These are phyloP conservation scores for Tetraselmis striata DNA, from an alignment of 139 green algal genomes.

Conservation along the genomic window DNA sequence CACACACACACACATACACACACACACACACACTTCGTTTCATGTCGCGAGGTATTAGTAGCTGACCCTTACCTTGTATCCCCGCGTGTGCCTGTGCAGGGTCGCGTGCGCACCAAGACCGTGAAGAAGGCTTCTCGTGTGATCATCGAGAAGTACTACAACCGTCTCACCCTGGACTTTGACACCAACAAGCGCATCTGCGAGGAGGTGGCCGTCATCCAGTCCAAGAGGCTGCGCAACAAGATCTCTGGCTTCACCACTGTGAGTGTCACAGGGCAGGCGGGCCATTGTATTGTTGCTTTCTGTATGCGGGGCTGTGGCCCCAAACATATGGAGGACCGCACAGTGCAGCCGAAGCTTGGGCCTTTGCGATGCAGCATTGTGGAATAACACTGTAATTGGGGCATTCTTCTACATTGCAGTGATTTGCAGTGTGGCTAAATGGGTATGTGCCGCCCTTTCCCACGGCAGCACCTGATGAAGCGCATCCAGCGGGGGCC, in stretches of 20 bases:
- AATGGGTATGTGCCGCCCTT: constrained; percentile 7
- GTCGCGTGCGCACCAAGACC: constrained; percentile 98
- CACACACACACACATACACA: no score
- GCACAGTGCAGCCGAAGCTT: no score
- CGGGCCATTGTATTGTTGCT: background rate
- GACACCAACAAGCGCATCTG: constrained; percentile 94
- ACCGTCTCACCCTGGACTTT: constrained; percentile 90
- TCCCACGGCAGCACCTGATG: constrained; percentile 99
- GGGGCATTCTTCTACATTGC: background rate
- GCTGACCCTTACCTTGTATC: no score
- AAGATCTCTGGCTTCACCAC: constrained; percentile 99
- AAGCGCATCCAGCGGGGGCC: constrained; percentile 98
- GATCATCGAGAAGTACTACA: constrained; percentile 99
- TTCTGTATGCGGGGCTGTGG: background rate
- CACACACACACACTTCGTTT: no score
- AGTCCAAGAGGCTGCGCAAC: constrained; percentile 95
- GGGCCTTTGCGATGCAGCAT: no score
- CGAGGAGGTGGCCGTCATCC: constrained; percentile 97
- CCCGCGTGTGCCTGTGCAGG: no score
- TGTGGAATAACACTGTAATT: no score
- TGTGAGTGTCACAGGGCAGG: constrained; percentile 37
- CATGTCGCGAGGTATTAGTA: no score
- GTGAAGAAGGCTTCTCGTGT: constrained; percentile 95
- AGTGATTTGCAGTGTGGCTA: background rate
- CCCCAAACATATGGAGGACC: no score